Base-by-base conservation (phyloP, 352 stramenopile genomes). In the Phytopythium cucurbitacearum region DNA sequence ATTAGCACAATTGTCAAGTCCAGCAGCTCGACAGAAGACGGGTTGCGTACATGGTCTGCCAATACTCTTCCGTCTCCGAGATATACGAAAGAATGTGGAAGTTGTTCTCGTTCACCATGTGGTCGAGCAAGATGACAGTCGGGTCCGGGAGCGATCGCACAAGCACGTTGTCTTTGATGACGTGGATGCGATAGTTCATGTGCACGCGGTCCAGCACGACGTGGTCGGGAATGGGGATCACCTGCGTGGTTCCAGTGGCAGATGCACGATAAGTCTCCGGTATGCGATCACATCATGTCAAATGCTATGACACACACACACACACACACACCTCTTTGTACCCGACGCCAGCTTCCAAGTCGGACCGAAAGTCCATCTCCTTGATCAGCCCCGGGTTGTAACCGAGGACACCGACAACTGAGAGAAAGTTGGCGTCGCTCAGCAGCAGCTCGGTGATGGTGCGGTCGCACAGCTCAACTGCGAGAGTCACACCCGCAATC, bases 21-120 rank as follows among this genome's bases (percentile, higher is more conserved):
- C 16, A n/a, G 12, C n/a, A 28, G n/a, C 15, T 56, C 10, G 16
- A 40, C 10, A 44, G 44, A 42, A 35, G 38, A 44, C 9, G 10
- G 33, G 39, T 34, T 7, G 71, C 74, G 51, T 80, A 87, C 76
- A 85, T 78, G 28, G 62, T 15, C 47, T 84, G 67, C 67, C 76
- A 88, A 58, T 92, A 94, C 32, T 76, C 62, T 41, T 89, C 69
- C 13, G 69, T 71, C 52, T 92, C 80, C 10, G 69, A 85, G 55
- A 94, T 82, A 51, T 89, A 94, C 43, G 80, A 78, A 32, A 94
- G 60, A 41, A 94, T 94, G 55, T 85, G 60, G 56, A 76, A 91
- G 56, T 90, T 94, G 68, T 94, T 91, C 50, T 94, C 84, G 60
- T 92, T 92, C 42, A 80, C 55, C 56, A 94, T 81, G 51, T 90